A percentile compares a stretch with the other conserved stretches of the same genome.
Conservation (phyloP, 108 stramenopile genomes). For the Skeletonema grethae region DNA sequence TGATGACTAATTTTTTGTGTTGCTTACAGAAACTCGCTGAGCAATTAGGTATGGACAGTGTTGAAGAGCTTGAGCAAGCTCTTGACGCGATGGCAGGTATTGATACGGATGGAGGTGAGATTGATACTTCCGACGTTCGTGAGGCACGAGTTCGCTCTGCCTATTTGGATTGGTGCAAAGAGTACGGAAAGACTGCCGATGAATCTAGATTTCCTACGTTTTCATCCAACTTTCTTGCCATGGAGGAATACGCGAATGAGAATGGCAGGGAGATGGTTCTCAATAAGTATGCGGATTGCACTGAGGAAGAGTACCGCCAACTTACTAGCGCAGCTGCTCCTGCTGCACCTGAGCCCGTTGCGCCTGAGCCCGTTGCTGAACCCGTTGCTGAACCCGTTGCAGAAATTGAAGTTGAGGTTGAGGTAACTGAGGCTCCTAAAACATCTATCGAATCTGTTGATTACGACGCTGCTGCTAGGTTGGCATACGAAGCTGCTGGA, state of each 20-base stretch:
- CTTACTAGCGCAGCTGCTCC: constrained; percentile 34
- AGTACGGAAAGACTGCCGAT: constrained; percentile 68
- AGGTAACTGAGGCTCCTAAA: constrained; percentile 10
- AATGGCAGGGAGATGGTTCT: constrained; percentile 71
- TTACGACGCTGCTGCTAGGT: constrained; percentile 54
- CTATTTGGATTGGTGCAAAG: constrained; percentile 87
- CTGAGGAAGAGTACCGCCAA: constrained; percentile 62
- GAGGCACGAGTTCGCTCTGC: constrained; percentile 85
- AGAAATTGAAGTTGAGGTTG: constrained; percentile 10
- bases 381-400: not conserved
- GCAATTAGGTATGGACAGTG: constrained; percentile 71
- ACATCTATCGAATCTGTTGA: constrained; percentile 30
- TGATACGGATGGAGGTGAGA: constrained; percentile 65
- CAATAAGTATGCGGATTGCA: constrained; percentile 69
- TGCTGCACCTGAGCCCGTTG: constrained; percentile 41
- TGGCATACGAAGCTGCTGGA: constrained; percentile 60
- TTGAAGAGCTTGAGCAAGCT: constrained; percentile 82
- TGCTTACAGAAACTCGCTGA: constrained; percentile 63
- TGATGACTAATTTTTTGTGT: constrained; percentile 5
- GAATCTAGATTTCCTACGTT: constrained; percentile 79
- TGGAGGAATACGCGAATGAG: constrained; percentile 83
- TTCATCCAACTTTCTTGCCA: constrained; percentile 75
- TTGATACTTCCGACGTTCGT: constrained; percentile 72
- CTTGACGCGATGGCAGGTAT: constrained; percentile 80
- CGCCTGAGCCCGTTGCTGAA: constrained; percentile 5